Evolutionary conservation across 257 asterid species (phyloP), one percentile per base, ranked within the genome.

Genomic region (Penstemon davidsonii): DNA sequence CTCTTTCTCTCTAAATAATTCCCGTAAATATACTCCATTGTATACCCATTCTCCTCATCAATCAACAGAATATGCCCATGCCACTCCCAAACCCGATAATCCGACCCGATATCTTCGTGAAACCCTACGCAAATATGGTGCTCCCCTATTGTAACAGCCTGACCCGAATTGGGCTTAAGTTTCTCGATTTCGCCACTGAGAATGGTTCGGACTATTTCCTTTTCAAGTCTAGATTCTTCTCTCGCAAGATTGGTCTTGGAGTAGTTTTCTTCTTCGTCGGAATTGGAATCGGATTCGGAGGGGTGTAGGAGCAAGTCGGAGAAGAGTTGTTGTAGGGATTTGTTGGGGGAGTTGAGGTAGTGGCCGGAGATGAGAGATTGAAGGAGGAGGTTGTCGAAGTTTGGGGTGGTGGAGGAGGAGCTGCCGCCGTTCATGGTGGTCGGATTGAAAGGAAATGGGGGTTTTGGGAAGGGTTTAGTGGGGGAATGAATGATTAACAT

Each of bases 1-100:
- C 66, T 69, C 69, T 66, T 72, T 39, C 90, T 84, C 82, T 91
- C 95, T 59, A 94, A 94, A 77, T 94, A 89, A 76, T 94, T 94
- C 63, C 98, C 99, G 41, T 94, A 94, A 8, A 89, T 91, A 63
- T 94, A 94, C 79, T 94, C 99, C 6, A 96, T 96, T 0, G 81
- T 74, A 72, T 86, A 94, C 33, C 96, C 99, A 70, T 88, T 83
- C 75, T 91, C 96, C 74, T 91, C 99, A 74, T 91, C 96, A 66
- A 91, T 88, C 75, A 91, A 59, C 96, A 89, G 87, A 5, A 91
- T 80, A 73, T 94, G 98, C 1, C 99, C 99, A 39, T 91, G 99
- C 99, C 99, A 94, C 78, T 94, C 99, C 96, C 99, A 91, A 3
- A 89, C 98, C 13, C 98, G 87, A 63, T 88, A 87, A 79, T 86